Base-by-base conservation (phyloP, 768 basidiomycete species). In the Daedalea quercina region DNA sequence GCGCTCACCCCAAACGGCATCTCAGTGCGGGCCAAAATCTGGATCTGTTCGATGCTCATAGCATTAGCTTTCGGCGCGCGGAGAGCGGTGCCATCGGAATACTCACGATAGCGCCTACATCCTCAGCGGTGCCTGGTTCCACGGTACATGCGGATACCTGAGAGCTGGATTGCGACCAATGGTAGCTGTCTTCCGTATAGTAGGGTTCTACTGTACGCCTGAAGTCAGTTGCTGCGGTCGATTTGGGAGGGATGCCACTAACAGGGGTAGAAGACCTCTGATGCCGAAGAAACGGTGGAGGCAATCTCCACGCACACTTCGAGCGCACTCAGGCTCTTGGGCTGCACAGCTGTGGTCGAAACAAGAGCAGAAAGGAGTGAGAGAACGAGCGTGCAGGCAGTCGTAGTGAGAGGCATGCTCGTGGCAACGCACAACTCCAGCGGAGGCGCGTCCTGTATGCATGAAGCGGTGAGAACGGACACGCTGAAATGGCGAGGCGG, bases 1-100 rank as follows among this genome's bases (percentile, higher is more conserved):
- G 28, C 6, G 28, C 28, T 31, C 33, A 80, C 81, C 3, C 78
- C 80, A 56, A 82, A 81, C 0, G 77, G 72, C 1, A 74, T 77
- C 26, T 59, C 50, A 0, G 69, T 73, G 3, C 55, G 60, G 3
- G 69, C 74, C 3, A 81, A 42, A 24, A 79, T 71, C 40, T 58
- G 55, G 28, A 81, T 69, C 80, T 82, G 20, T 44, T 13, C 13
- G 17, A 4, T 6, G 25, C 44, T 19, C 17, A 19, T 23, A 44
- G 4, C 20, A 7, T 44, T 17, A 25, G 20, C 11, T 40, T 15
- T 19, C 8, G 7, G 13, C 37, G 37, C 7, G 7, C 4, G 15
- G 13, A 19, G 6, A 11, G 4, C 28, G 28, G 28, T 40, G 15
- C 28, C 28, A 15, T 15, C 4, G 6, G 4, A 15, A 15, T 4